Conservation (phyloP, 2,329 filamentous ascomycete species). For the Colletotrichum salicis region DNA sequence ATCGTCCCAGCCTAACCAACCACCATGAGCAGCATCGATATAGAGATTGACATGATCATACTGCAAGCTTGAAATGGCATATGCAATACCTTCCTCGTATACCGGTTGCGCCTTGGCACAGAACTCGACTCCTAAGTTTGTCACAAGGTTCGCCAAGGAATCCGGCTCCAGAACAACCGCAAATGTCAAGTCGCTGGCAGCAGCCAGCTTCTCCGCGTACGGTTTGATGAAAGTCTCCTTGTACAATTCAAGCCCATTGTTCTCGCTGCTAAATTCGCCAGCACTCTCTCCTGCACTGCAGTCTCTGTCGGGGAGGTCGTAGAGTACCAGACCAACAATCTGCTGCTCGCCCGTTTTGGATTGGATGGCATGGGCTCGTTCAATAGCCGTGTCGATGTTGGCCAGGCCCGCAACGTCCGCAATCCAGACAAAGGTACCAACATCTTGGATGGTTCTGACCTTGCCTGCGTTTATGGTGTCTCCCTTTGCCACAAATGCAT, state of each 20-base stretch:
- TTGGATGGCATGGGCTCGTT: constrained; percentile 49
- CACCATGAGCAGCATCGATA: constrained; percentile 55
- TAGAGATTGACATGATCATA: constrained; percentile 51
- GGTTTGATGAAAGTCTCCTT: constrained; percentile 53
- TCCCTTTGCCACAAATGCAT: constrained; percentile 47
- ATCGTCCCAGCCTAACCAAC: constrained; percentile 54
- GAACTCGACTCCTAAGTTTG: constrained; percentile 49
- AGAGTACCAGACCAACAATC: constrained; percentile 56
- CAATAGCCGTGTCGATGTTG: constrained; percentile 52
- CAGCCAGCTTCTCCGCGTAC: constrained; percentile 49
- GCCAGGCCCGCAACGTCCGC: constrained; percentile 48
- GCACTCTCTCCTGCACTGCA: constrained; percentile 55
- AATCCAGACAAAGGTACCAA: constrained; percentile 57
- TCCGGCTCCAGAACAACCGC: constrained; percentile 58
- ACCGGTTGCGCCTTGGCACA: constrained; percentile 50
- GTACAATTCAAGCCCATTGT: constrained; percentile 52
- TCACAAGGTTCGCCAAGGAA: constrained; percentile 55
- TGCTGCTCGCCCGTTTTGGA: constrained; percentile 48
- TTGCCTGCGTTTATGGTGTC: constrained; percentile 51
- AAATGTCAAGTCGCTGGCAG: constrained; percentile 51
- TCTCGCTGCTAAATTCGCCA: constrained; percentile 50
- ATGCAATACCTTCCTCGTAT: constrained; percentile 55
- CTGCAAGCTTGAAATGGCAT: constrained; percentile 52
- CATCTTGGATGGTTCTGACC: constrained; percentile 49
- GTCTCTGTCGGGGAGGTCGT: constrained; percentile 57